Conservation (phyloP, 495 filamentous ascomycete genomes). For the Xylaria sp. region DNA sequence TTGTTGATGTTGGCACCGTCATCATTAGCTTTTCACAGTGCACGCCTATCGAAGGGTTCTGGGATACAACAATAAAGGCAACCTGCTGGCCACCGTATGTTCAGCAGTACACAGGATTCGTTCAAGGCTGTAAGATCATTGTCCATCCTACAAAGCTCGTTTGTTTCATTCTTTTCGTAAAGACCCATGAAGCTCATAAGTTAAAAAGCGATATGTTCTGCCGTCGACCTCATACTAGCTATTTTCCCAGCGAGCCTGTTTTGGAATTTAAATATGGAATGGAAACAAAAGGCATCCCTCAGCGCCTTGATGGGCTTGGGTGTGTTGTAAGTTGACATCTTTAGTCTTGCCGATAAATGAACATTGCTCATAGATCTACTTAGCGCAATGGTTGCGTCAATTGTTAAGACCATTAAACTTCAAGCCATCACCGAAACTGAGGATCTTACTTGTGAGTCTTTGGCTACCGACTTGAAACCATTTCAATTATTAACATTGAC, state of each 20-base stretch:
- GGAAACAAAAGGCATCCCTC: slow-evolving; percentile 23
- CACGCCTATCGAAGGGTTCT: neutral
- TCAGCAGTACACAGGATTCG: neutral
- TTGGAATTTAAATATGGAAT: slow-evolving; percentile 28
- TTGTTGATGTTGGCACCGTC: neutral
- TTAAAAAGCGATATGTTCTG: neutral
- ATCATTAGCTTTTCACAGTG: neutral
- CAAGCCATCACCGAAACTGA: neutral
- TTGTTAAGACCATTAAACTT: slow-evolving; percentile 6
- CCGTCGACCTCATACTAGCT: slow-evolving; percentile 19
- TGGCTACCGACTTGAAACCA: too few species aligned
- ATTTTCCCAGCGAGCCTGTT: slow-evolving; percentile 22
- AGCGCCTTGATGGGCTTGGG: slow-evolving; percentile 26
- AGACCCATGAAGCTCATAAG: too few species aligned
- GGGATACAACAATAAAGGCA: neutral
- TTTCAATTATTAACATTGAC: too few species aligned
- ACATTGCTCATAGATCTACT: neutral
- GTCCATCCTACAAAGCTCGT: neutral
- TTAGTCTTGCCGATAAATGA: neutral
- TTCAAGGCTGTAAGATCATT: slow-evolving; percentile 1
- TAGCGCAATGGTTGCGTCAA: neutral
- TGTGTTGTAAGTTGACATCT: neutral
- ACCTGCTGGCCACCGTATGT: neutral
- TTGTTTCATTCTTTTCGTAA: neutral
- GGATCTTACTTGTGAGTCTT: slow-evolving; percentile 1